Base-by-base conservation (phyloP, 2,329 filamentous ascomycete species). In the Chaetomium sp. region DNA sequence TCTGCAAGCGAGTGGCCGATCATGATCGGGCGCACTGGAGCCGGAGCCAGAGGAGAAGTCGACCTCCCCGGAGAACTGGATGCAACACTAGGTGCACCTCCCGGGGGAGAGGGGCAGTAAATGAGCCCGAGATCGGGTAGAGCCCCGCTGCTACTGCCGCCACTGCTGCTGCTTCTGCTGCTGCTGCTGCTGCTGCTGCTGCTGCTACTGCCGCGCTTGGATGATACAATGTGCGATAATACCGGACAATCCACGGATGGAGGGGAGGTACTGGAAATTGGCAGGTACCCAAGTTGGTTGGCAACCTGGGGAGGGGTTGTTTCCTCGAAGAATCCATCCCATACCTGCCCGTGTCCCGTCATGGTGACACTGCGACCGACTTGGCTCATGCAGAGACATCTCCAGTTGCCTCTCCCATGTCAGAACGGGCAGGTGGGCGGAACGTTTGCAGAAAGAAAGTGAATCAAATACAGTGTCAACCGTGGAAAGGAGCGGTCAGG, bases 31-130 rank as follows among this genome's bases (percentile, higher is more conserved):
- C 6, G 9, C 29, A 21, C 25, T 27, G 47, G 56, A 45, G 31
- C 50, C 16, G 27, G 16, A 23, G n/a, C n/a, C n/a, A 21, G 31
- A 47, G 12, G 1, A 33, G 23, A 13, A 19, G 38, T 47, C n/a
- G 42, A 21, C 42, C 42, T 47, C 6, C 29, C 29, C 29, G 53
- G 42, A 33, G 29, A 16, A 50, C 8, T 59, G 56, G 38, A 59
- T 64, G 62, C 56, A 50, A 64, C 62, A 59, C 21, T 49, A 29
- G 27, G 38, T 47, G 50, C 55, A 49, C 62, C 45, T 45, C 50
- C 51, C 27, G 56, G 55, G 47, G 45, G 21, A 23, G 47, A 29
- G 27, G 47, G n/a, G 25, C 10, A 42, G 9, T 3, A 23, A 27
- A 57, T 25, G 29, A 49, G 23, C 53, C 60, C 53, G 60, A 57